These are phyloP conservation scores for Cucurbita moschata DNA, from an alignment of 306 rosid species.

Conservation along the genomic window DNA sequence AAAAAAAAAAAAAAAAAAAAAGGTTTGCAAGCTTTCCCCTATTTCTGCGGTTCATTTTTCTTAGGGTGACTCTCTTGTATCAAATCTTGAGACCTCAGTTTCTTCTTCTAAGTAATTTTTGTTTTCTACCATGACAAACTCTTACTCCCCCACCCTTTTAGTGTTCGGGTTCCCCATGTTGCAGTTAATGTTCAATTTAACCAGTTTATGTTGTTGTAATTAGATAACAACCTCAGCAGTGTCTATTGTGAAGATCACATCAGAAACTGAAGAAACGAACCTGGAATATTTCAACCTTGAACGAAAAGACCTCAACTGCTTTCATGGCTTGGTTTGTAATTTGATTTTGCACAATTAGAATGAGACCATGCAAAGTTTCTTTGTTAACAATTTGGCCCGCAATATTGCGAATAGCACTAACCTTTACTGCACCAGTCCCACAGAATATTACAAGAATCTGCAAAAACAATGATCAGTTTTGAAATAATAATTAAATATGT, in stretches of 20 bases:
- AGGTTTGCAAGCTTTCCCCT: too few relatives aligned
- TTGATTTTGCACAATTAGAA: constrained; percentile 44
- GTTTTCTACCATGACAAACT: not conserved
- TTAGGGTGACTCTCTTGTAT: too few relatives aligned
- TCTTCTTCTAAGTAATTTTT: too few relatives aligned
- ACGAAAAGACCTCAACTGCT: constrained; percentile 29
- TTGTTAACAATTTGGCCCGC: constrained; percentile 45
- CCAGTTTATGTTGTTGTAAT: not conserved
- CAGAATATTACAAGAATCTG: constrained; percentile 63
- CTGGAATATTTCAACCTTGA: constrained; percentile 85
- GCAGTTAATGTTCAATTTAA: not conserved
- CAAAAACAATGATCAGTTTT: constrained; percentile 5
- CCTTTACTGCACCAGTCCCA: constrained; percentile 46
- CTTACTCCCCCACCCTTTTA: not conserved
- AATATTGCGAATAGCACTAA: constrained; percentile 37
- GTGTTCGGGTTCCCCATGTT: not conserved
- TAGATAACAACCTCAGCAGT: not conserved
- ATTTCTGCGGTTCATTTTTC: too few relatives aligned
- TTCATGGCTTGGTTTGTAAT: constrained; percentile 74
- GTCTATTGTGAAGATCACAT: not conserved
- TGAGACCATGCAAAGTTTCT: constrained; percentile 50
- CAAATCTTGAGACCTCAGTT: not conserved
- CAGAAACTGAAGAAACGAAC: constrained; percentile 25
- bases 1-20: too few relatives aligned
- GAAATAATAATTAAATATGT: not conserved